These are phyloP conservation scores for Parathielavia hyrcaniae DNA, from an alignment of 495 filamentous ascomycete species.

Conservation along the genomic window DNA sequence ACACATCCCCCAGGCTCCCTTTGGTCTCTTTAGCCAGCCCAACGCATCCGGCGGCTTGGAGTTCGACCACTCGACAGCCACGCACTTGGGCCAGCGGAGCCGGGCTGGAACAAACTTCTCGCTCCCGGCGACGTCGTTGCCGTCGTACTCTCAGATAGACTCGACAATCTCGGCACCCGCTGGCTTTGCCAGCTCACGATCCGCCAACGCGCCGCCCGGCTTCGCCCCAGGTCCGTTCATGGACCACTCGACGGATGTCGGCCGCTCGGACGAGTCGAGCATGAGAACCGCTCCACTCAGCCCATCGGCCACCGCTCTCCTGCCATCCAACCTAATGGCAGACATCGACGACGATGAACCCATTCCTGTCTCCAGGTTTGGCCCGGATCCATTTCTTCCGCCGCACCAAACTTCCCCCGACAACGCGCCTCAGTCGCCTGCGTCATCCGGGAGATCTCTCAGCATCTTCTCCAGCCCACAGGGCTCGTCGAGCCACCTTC, in stretches of 20 bases:
- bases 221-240: constrained; percentile 50
- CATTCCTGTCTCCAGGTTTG: constrained; percentile 42
- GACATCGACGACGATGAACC: constrained; percentile 63
- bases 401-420: constrained; percentile 41
- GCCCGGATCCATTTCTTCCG: constrained; percentile 28
- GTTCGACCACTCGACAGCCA: constrained; percentile 43
- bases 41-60: constrained; percentile 45
- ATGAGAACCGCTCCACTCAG: constrained; percentile 62
- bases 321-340: constrained; percentile 72
- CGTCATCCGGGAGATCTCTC: constrained; percentile 57
- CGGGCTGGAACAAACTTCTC: constrained; percentile 48
- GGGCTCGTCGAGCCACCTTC: constrained; percentile 53
- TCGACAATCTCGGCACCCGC: constrained; percentile 29
- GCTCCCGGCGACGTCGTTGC: constrained; percentile 34
- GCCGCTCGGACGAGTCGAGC: constrained; percentile 40
- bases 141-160: constrained; percentile 37
- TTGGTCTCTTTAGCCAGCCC: constrained; percentile 38
- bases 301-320: constrained; percentile 67
- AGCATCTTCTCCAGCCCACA: constrained; percentile 64
- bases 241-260: constrained; percentile 38
- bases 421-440: constrained; percentile 59
- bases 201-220: constrained; percentile 41
- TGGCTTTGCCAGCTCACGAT: constrained; percentile 37
- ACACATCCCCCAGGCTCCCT: constrained; percentile 33
- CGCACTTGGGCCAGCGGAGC: constrained; percentile 48